Conservation (phyloP, 805 yeast species). For the Cyberlindnera veronae region DNA sequence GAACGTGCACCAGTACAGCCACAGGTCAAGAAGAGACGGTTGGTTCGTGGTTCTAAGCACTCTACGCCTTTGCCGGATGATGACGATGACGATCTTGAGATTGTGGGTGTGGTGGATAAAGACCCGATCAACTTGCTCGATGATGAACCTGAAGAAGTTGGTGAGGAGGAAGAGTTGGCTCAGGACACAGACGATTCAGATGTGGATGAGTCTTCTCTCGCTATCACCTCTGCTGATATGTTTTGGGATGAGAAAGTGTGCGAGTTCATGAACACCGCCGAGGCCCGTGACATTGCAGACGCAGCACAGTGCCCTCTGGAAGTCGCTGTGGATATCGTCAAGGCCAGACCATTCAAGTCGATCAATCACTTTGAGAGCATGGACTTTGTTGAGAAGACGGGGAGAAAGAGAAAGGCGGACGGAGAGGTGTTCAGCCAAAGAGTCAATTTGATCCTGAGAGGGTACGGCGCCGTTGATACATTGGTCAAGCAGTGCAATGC, state of each 20-base stretch:
- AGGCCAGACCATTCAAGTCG: slow-evolving; percentile 63
- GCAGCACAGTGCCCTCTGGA: slow-evolving; percentile 67
- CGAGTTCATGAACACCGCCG: slow-evolving; percentile 75
- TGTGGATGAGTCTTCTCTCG: slow-evolving; percentile 34
- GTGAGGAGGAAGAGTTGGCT: slow-evolving; percentile 38
- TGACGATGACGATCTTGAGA: slow-evolving; percentile 12
- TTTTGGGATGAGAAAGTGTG: slow-evolving; percentile 64
- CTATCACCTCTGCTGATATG: slow-evolving; percentile 27
- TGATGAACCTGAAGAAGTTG: slow-evolving; percentile 32
- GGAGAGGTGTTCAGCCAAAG: slow-evolving; percentile 76
- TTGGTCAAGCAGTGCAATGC: slow-evolving; percentile 78
- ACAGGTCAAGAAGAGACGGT: slow-evolving; percentile 38
- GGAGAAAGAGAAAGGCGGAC: slow-evolving; percentile 45
- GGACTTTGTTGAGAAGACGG: slow-evolving; percentile 41
- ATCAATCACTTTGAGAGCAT: slow-evolving; percentile 58
- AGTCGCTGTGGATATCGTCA: slow-evolving; percentile 60
- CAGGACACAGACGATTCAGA: slow-evolving; percentile 50
- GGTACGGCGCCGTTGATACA: slow-evolving; percentile 94
- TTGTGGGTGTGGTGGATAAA: slow-evolving; percentile 3
- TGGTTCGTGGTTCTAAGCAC: slow-evolving; percentile 36
- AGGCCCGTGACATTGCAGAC: slow-evolving; percentile 73
- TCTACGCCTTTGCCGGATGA: slow-evolving; percentile 25
- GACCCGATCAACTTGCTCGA: slow-evolving; percentile 20
- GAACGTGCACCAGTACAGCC: slow-evolving; percentile 18
- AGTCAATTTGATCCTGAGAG: slow-evolving; percentile 66